Evolutionary conservation across 371 early-diverging fungal genomes (phyloP), one percentile per base, ranked within the genome.

Genomic region (Mortierella sp.): DNA sequence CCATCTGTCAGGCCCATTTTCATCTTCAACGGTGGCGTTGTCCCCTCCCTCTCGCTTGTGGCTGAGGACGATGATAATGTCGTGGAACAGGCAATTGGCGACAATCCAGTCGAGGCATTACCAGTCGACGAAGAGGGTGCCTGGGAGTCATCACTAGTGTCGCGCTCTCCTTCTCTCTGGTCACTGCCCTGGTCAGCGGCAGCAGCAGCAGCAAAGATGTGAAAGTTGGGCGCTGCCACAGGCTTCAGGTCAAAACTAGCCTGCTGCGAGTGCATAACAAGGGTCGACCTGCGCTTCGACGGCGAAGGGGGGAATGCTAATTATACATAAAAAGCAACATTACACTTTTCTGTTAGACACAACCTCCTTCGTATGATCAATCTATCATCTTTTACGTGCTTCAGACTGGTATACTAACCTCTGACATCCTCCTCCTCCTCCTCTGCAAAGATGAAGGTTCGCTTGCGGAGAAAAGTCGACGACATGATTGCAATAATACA

Each of bases 381-480:
- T 3, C 11, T 56, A 3, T 8, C 56, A 56, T 56, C 56, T 63
- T 63, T 60, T 29, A 4, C 11, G 14, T 24, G 49, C 32, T 27
- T n/a, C 1, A 41, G 18, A 14, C 29, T 44, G 56, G 41, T 16
- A 14, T n/a, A 6, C 55, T 63, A 72, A 76, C 80, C 80, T 43
- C 65, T 21, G 24, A 46, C 48, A 44, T 72, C 51, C 6, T 75
- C 72, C 32, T 72, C 75, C 54, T 80, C 80, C 27, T 80, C 76
- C 21, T 80, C 80, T n/a, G 80, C 75, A 54, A 80, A 80, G 55
- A 70, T 70, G 49, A 80, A 48, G 54, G 80, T 76, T 38, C 80
- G 80, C 72, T 80, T 80, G 65, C 80, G 75, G 32, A 80, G 80
- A 71, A 80, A 75, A 48, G 48, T 72, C 43, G 60, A 38, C 43